Evolutionary conservation across 2,329 filamentous ascomycete species (phyloP), one percentile per base, ranked within the genome.

Genomic region (Lachnellula arida): DNA sequence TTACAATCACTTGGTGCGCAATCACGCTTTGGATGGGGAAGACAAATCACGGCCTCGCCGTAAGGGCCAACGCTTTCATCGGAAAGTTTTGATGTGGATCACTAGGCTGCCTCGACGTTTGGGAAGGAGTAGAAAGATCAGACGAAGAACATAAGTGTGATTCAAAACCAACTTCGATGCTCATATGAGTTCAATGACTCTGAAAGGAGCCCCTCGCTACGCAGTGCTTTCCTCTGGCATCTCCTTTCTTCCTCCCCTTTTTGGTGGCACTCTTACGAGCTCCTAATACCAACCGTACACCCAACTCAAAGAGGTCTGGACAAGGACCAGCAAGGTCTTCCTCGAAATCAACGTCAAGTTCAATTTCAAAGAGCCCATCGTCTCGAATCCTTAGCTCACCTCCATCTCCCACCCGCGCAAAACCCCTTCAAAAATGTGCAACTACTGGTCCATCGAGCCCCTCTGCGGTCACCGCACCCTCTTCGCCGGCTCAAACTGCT

Each of bases 401-500:
- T 25, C 17, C 19, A 23, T 19, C 14, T 42, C n/a, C 34, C n/a
- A 11, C 15, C 35, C 49, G 12, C 12, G 25, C 22, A 39, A 11
- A 1, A 25, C 14, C 28, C 7, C 25, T n/a, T 49, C 39, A 50
- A 17, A 23, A 17, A 70, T 70, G 68, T 70, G 68, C 55, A 60
- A 61, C 46, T 70, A 68, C 62, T 65, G 54, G 49, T 55, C 52
- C 48, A 46, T 67, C n/a, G 54, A 62, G 23, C 54, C 51, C 9
- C 63, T 61, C n/a, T 70, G 68, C 34, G 66, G 67, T 3, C 68
- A 70, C 51, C 51, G 53, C 42, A 57, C 51, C 22, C 63, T 70
- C 49, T 54, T 66, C 32, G 65, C 67, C 6, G 66, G 63, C 12
- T 55, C 66, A 6, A 61, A 60, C 55, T 70, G 68, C 54, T 66